A percentile compares a stretch with the other conserved stretches of the same genome.
Evolutionary conservation across 2,329 filamentous ascomycete genomes (phyloP).

Genomic region (Tolypocladium amazonense): DNA sequence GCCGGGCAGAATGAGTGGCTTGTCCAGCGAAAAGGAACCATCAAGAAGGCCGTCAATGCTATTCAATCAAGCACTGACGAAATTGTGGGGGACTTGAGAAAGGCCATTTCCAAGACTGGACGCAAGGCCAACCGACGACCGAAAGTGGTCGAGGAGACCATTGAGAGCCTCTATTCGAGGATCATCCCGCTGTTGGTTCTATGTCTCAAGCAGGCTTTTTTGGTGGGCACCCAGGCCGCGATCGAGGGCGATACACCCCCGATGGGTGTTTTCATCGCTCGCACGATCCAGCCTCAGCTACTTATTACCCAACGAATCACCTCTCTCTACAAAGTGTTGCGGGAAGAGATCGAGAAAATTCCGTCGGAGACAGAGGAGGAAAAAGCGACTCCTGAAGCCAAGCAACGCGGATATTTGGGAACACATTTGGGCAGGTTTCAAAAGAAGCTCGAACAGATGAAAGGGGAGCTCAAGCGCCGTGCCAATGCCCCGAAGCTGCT

Average conservation of each 20-base stretch:
- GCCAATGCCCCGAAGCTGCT: neutral
- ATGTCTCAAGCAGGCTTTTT: conserved; percentile 8
- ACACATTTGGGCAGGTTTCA: neutral
- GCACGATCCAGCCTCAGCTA: conserved; percentile 4
- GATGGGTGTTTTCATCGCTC: conserved; percentile 3
- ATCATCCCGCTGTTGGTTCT: conserved; percentile 16
- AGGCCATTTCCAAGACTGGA: neutral
- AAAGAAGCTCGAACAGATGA: neutral
- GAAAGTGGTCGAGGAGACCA: neutral
- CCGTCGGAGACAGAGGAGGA: neutral
- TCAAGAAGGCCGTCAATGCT: neutral
- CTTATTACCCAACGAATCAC: neutral
- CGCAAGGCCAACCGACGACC: neutral
- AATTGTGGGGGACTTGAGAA: neutral
- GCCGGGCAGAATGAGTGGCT: neutral
- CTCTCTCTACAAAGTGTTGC: neutral
- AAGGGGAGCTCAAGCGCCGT: neutral
- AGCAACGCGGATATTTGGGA: neutral
- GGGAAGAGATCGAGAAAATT: neutral
- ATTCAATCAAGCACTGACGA: neutral
- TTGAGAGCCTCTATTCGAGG: conserved; percentile 5
- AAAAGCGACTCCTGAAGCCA: neutral
- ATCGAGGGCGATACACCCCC: neutral
- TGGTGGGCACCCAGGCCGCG: conserved; percentile 8
- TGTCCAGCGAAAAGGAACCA: neutral